These are phyloP conservation scores for Evernia prunastri DNA, from an alignment of 495 filamentous ascomycete genomes.

Conservation along the genomic window DNA sequence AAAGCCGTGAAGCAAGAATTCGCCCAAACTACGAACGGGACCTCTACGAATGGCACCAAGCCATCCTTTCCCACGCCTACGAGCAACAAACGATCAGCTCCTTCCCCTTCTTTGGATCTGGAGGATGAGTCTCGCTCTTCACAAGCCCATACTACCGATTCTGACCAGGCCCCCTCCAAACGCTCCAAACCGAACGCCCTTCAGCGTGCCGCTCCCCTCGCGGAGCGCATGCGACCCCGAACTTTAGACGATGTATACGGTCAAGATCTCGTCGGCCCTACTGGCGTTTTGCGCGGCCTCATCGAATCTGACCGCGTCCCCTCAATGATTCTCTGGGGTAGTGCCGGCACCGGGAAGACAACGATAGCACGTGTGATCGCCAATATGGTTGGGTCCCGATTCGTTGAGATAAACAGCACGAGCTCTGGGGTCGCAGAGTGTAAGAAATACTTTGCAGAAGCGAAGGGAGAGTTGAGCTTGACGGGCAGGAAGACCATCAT, in stretches of 20 bases:
- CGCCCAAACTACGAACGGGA: neutral
- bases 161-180: constrained; percentile 42
- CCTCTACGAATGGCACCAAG: neutral
- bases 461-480: constrained; percentile 70
- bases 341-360: constrained; percentile 89
- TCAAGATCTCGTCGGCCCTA: constrained; percentile 81
- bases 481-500: constrained; percentile 90
- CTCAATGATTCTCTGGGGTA: constrained; percentile 93
- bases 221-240: constrained; percentile 87
- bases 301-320: constrained; percentile 84
- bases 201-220: constrained; percentile 71
- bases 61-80: neutral
- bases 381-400: constrained; percentile 69
- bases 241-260: constrained; percentile 82
- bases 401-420: constrained; percentile 95
- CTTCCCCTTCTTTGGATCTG: neutral
- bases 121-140: neutral
- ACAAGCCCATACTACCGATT: neutral
- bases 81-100: constrained; percentile 19
- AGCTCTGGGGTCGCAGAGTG: constrained; percentile 84
- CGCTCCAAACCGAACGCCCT: constrained; percentile 54
- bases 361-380: constrained; percentile 93
- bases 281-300: constrained; percentile 79
- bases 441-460: constrained; percentile 89
- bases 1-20: neutral